A percentile compares a stretch with the other conserved stretches of the same genome.
These are phyloP conservation scores for Euptelea pleiosperma DNA, from an alignment of 164 flowering plant genomes.

Conservation along the genomic window DNA sequence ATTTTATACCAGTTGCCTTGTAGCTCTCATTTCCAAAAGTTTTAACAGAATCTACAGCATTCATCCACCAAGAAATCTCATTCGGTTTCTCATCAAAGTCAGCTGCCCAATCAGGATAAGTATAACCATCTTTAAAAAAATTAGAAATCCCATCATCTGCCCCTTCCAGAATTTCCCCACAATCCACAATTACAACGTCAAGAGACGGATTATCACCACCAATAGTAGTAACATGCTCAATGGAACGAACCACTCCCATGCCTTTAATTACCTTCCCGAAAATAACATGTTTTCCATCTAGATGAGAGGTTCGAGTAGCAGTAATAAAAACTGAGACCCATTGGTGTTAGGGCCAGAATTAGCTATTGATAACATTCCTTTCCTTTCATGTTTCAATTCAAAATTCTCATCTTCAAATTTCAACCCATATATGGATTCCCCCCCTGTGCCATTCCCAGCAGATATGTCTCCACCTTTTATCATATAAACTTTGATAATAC, in stretches of 20 bases:
- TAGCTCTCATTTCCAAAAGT: conserved; percentile 71
- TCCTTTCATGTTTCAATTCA: conserved; percentile 72
- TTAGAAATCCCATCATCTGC: conserved; percentile 73
- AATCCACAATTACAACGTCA: conserved; percentile 67
- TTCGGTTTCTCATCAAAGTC: conserved; percentile 65
- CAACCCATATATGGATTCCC: conserved; percentile 74
- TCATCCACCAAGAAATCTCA: conserved; percentile 81
- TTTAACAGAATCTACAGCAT: conserved; percentile 69
- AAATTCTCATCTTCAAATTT: conserved; percentile 85
- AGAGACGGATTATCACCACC: conserved; percentile 46
- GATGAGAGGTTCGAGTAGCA: conserved; percentile 71
- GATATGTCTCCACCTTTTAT: conserved; percentile 85
- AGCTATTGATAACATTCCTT: conserved; percentile 92
- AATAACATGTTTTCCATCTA: conserved; percentile 92
- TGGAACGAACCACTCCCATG: conserved; percentile 81
- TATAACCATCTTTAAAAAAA: conserved; percentile 89
- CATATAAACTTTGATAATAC: conserved; percentile 71
- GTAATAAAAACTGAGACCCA: conserved; percentile 90
- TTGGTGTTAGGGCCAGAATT: conserved; percentile 86
- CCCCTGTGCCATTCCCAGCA: conserved; percentile 75
- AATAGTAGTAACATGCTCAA: conserved; percentile 63
- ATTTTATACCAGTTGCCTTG: conserved; percentile 47
- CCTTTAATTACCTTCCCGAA: conserved; percentile 93
- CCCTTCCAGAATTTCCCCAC: conserved; percentile 91
- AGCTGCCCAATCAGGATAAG: conserved; percentile 86